Evolutionary conservation across 805 yeast genomes (phyloP).

Genomic region (Yarrowia yakushimensis): DNA sequence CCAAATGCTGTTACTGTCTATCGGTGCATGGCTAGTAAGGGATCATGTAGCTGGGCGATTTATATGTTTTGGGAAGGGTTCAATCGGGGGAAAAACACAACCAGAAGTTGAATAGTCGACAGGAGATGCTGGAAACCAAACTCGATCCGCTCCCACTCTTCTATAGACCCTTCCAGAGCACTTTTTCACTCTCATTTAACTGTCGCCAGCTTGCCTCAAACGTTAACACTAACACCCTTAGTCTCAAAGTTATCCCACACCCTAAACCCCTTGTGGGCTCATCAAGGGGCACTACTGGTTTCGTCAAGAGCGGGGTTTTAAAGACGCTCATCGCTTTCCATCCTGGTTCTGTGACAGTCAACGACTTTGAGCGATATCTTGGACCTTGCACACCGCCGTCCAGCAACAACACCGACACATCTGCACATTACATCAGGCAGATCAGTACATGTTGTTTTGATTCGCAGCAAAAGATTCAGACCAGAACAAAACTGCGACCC

Average conservation of each 20-base stretch:
- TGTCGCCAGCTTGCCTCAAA: neutral
- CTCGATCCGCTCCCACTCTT: no score
- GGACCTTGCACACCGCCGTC: neutral
- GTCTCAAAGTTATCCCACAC: constrained; percentile 19
- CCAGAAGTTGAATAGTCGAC: no score
- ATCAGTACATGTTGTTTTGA: neutral
- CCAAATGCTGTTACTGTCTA: neutral
- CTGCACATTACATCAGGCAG: neutral
- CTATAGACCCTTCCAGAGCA: no score
- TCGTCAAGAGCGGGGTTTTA: neutral
- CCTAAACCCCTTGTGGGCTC: constrained; percentile 20
- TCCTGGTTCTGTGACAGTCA: no score
- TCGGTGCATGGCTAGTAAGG: neutral
- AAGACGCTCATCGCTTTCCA: neutral
- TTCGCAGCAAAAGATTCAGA: neutral
- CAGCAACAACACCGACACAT: neutral
- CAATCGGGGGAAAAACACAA: no score
- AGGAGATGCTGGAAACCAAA: no score
- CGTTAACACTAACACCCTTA: neutral
- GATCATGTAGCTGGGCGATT: no score
- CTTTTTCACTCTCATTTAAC: no score
- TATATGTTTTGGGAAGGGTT: no score
- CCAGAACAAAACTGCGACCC: neutral
- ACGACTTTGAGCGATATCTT: neutral
- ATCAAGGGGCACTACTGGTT: neutral